Base-by-base conservation (phyloP, 257 asterid genomes). In the Fraxinus quadrangulata region DNA sequence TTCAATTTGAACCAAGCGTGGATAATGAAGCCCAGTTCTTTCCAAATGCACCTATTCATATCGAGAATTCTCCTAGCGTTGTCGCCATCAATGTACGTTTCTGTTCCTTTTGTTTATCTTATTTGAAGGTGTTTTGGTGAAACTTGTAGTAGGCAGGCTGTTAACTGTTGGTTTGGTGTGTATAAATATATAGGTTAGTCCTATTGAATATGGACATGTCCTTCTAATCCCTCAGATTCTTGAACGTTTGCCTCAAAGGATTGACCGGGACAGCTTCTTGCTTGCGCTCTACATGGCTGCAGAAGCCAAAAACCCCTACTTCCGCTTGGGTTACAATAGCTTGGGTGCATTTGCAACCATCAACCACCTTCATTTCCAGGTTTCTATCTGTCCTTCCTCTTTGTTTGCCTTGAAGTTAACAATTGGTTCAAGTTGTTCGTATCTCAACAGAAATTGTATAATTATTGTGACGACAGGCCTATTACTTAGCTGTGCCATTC, bases 311-410 rank as follows among this genome's bases (percentile, higher is more conserved):
- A 87, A 85, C 78, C 98, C 98, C 26, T 90, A 88, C 85, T 95
- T 91, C 85, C 94, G 99, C 2, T 74, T 95, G 90, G 99, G 99
- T 56, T 95, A 95, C 88, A 93, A 93, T 82, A 95, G 99, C 88
- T 80, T 95, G 90, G 99, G 99, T 59, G 99, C 99, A 67, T 95
- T 95, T 85, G 99, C 98, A 56, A 95, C 99, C 72, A 93, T 95
- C 86, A 95, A 95, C 63, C 99, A 95, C 84, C 99, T 95, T 77
- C 99, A 95, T 85, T 95, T 95, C 80, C 97, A 95, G 67, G 67
- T 59, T 8, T 7, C 13, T 5, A 56, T 4, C 26, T 21, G n/a
- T 8, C 28, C 23, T 59, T 21, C 6, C 13, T 59, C n/a, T 21
- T 19, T 21, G 28, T 59, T 7, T 5, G 6, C 7, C 3, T 0